Base-by-base conservation (phyloP, 129 eudicot genomes). In the Flaveria trinervia region DNA sequence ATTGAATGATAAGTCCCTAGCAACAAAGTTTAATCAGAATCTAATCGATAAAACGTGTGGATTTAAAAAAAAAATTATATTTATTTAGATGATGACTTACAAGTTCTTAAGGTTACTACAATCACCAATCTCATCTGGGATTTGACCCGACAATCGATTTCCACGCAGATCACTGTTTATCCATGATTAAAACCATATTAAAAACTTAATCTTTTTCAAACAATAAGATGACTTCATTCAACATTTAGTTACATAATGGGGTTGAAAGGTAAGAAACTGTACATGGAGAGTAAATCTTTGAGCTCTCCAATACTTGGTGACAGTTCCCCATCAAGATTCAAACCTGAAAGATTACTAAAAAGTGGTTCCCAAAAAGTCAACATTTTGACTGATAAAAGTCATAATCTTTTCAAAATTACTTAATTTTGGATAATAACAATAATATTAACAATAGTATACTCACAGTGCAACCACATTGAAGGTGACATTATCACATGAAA, bases 81-180 rank as follows among this genome's bases (percentile, higher is more conserved):
- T 26, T 43, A 39, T 30, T 66, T 22, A 65, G 25, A 65, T 2
- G 20, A 44, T 28, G 30, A 64, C 96, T 89, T 83, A 95, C 99
- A 95, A 80, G 90, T 85, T 86, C 68, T 56, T 79, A 68, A 95
- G 80, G 33, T 77, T 51, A 6, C 88, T 87, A 77, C 99, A 95
- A 70, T 92, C 99, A 39, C 99, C 99, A 77, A 95, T 88, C 84
- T 95, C 97, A 82, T 92, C 99, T n/a, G 99, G 99, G 64, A 95
- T 95, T 79, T 95, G 99, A 25, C 99, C 97, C 12, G 97, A 89
- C 57, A 95, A 88, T 30, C 80, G 79, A 86, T 95, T 92, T 25
- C 92, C 97, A 41, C 87, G 92, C 5, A 92, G 80, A 82, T 95
- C 99, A 82, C 99, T 95, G 89, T 73, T 77, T 57, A 62, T 14